Percentiles rank a stretch among this genome's conserved stretches.
Evolutionary conservation across 1,139 yeast genomes (phyloP).

Genomic region (Pichia sp.): DNA sequence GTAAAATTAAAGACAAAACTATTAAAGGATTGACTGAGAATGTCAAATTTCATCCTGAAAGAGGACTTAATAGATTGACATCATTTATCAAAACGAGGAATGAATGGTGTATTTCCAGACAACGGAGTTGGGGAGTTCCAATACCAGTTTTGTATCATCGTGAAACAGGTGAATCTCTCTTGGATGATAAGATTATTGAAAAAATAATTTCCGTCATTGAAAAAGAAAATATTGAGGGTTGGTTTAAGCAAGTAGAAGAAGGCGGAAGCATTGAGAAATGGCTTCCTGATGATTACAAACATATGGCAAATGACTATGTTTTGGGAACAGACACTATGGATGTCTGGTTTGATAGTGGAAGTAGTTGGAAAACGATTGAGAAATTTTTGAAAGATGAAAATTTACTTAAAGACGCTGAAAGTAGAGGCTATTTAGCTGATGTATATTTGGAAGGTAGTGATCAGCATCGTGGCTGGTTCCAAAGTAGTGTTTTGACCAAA

Average conservation of each 20-base stretch:
- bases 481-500: constrained; percentile 79
- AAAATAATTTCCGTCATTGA: constrained; percentile 47
- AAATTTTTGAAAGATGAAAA: constrained; percentile 30
- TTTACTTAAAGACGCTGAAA: constrained; percentile 27
- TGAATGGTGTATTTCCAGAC: constrained; percentile 98
- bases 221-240: constrained; percentile 59
- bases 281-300: constrained; percentile 48
- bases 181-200: constrained; percentile 45
- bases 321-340: constrained; percentile 93
- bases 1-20: constrained; percentile 59
- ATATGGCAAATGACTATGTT: constrained; percentile 36
- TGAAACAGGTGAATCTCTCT: constrained; percentile 50
- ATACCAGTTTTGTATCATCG: constrained; percentile 75
- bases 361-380: constrained; percentile 73
- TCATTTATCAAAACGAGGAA: constrained; percentile 72
- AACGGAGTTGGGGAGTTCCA: constrained; percentile 98
- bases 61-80: constrained; percentile 61
- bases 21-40: constrained; percentile 43
- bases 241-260: constrained; percentile 55
- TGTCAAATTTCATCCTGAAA: constrained; percentile 68
- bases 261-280: constrained; percentile 47
- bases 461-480: constrained; percentile 99
- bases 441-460: constrained; percentile 90
- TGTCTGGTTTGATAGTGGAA: constrained; percentile 98
- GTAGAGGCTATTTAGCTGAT: constrained; percentile 50